Base-by-base conservation (phyloP, 345 rosid species). In the Boechera retrofracta region DNA sequence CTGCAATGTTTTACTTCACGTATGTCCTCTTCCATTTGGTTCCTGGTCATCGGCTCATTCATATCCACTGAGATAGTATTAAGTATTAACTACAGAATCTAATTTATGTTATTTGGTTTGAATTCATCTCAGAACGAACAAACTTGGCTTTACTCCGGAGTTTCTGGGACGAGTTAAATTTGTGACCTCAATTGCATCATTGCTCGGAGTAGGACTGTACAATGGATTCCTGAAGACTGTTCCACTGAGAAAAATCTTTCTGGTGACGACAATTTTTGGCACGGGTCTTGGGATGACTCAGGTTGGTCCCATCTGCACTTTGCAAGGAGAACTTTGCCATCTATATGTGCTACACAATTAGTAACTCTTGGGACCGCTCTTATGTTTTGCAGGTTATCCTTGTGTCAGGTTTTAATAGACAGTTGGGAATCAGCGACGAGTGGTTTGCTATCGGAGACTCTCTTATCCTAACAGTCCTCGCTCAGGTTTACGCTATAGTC, bases 401-500 rank as follows among this genome's bases (percentile, higher is more conserved):
- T 35, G 97, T 95, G 35, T 88, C 93, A 18, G 96, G 98, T 71
- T 80, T 92, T 54, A 91, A 95, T 80, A 81, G 89, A 49, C 81
- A 86, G 72, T 75, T 95, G 67, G 98, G 98, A 53, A 87, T 95
- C 63, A 92, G 94, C 36, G 96, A 92, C 10, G 96, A 92, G 76
- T 95, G 99, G 97, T 95, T 95, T 85, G 91, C 99, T 42, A 87
- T 92, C 39, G 99, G 99, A 52, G 99, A 91, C 83, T 92, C 98
- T 58, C 83, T 92, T 81, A 89, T 95, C 78, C 79, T 91, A 54
- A 92, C 98, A 0, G 97, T 95, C 63, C 97, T 92, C 71, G 84
- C 89, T 77, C 97, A 92, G 98, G 98, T 78, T 44, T 61, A 38
- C 10, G 7, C 35, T 26, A 32, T 13, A 15, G 5, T 38, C 55